Percentiles rank a stretch among this genome's conserved stretches.
Evolutionary conservation across 164 flowering plant genomes (phyloP).

Genomic region (Cinnamomum chago): DNA sequence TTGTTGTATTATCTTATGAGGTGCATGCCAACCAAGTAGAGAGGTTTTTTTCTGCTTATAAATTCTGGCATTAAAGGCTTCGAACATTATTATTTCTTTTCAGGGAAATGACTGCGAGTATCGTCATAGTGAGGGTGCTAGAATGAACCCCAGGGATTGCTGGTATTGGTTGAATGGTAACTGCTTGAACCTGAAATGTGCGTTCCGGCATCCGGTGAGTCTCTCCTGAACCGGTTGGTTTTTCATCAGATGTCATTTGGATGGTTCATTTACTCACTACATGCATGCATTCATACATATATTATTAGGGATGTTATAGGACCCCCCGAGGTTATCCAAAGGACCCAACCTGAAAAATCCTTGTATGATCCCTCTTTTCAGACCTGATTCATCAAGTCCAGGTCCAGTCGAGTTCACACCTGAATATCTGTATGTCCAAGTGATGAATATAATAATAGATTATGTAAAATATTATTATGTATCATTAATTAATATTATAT

Average conservation of each 20-base stretch:
- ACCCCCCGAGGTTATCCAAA: no score
- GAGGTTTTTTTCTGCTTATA: neutral
- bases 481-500: no score
- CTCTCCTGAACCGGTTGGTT: neutral
- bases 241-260: no score
- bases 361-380: no score
- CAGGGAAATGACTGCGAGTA: conserved; percentile 96
- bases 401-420: no score
- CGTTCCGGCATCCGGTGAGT: conserved; percentile 87
- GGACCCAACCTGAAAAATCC: no score
- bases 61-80: neutral
- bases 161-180: conserved; percentile 79
- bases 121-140: conserved; percentile 89
- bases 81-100: neutral
- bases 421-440: no score
- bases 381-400: no score
- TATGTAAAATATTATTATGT: no score
- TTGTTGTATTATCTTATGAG: neutral
- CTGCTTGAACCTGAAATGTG: conserved; percentile 86
- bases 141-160: conserved; percentile 90
- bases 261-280: neutral
- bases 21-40: neutral
- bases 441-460: no score
- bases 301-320: no score
- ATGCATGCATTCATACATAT: neutral